phyloP scores from a whole-genome alignment of 2,329 filamentous ascomycete genomes.

The Zymoseptoria tritici region DNA sequence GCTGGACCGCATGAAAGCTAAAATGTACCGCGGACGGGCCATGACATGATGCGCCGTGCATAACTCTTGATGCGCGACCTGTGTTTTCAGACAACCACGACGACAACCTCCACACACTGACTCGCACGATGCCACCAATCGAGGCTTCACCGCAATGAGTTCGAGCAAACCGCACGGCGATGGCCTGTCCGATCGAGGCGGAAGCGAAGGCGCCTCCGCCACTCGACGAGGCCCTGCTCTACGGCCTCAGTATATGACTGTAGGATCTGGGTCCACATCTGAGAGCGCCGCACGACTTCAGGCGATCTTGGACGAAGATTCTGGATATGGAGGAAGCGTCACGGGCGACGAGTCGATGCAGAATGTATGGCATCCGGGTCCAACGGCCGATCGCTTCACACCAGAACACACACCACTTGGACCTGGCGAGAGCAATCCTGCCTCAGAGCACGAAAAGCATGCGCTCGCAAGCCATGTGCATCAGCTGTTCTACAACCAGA shows the following conservation, averaged over 20 bases:
- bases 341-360: constrained; percentile 52
- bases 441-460: constrained; percentile 56
- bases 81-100: background rate
- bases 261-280: constrained; percentile 73
- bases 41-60: background rate
- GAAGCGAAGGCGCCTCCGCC: constrained; percentile 18
- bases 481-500: constrained; percentile 91
- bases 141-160: constrained; percentile 24
- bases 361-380: constrained; percentile 47
- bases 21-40: background rate
- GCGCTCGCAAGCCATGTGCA: constrained; percentile 75
- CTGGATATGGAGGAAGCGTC: constrained; percentile 81
- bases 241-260: constrained; percentile 72
- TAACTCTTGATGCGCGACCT: background rate
- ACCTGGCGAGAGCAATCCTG: constrained; percentile 41
- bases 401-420: constrained; percentile 48
- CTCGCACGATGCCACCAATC: background rate
- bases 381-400: constrained; percentile 52
- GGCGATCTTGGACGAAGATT: constrained; percentile 76
- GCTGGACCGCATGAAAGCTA: background rate
- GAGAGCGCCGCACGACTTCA: constrained; percentile 75
- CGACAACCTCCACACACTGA: background rate
- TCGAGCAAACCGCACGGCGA: constrained; percentile 26
- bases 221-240: constrained; percentile 18
- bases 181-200: constrained; percentile 11